Conservation (phyloP, 2,329 filamentous ascomycete species). For the Biscogniauxia mediterranea region DNA sequence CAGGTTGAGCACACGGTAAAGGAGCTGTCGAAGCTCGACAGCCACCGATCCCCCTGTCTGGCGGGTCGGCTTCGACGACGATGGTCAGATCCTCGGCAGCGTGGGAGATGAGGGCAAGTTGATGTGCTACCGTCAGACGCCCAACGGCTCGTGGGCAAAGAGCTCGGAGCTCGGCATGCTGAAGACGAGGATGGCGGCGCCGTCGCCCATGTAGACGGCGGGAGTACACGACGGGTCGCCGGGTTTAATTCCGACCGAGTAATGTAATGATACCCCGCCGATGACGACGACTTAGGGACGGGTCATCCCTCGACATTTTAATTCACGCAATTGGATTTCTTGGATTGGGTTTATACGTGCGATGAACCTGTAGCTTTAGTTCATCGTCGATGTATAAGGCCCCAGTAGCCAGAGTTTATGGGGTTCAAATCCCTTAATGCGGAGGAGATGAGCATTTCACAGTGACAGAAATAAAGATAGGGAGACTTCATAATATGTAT, state of each 20-base stretch:
- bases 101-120: slow-evolving; percentile 74
- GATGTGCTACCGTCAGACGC: slow-evolving; percentile 59
- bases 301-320: not conserved
- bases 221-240: not conserved
- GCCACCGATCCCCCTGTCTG: slow-evolving; percentile 69
- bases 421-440: not conserved
- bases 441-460: too few species aligned
- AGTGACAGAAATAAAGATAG: not conserved
- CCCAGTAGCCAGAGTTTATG: not conserved
- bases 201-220: slow-evolving; percentile 33
- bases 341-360: not conserved
- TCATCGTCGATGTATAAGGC: not conserved
- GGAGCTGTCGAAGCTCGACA: slow-evolving; percentile 65
- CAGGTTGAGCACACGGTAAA: slow-evolving; percentile 62
- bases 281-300: not conserved
- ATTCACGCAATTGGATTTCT: not conserved
- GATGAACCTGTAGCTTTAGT: not conserved
- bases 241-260: not conserved
- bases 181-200: slow-evolving; percentile 52
- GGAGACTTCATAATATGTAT: not conserved
- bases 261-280: not conserved
- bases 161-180: slow-evolving; percentile 59
- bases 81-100: slow-evolving; percentile 71
- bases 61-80: slow-evolving; percentile 68
- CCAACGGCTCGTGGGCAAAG: slow-evolving; percentile 57